phyloP scores from a whole-genome alignment of 2,329 filamentous ascomycete genomes.

The Xylaria multiplex region DNA sequence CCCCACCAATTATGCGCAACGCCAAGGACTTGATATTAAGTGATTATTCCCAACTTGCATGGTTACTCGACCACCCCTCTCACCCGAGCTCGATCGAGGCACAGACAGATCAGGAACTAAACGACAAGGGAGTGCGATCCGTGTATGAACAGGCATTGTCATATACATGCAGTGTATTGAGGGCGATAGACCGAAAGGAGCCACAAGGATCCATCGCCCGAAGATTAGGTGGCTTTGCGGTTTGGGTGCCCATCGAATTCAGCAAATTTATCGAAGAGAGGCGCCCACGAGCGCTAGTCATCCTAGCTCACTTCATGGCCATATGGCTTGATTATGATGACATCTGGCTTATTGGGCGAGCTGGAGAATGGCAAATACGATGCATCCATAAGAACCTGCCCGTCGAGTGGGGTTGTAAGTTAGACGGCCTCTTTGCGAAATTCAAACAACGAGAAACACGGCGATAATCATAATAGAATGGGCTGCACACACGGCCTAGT shows the following conservation, averaged over 20 bases:
- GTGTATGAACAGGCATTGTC: constrained; percentile 50
- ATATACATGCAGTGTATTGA: constrained; percentile 51
- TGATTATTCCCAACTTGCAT: constrained; percentile 48
- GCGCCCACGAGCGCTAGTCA: constrained; percentile 51
- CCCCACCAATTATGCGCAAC: constrained; percentile 47
- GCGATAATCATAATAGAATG: neutral
- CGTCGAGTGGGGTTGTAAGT: constrained; percentile 50
- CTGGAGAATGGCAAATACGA: constrained; percentile 51
- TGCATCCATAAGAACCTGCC: constrained; percentile 51
- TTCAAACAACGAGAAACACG: constrained; percentile 41
- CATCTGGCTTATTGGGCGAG: constrained; percentile 51
- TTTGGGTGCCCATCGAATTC: constrained; percentile 51
- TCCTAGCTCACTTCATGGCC: constrained; percentile 54
- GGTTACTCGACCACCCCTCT: constrained; percentile 50
- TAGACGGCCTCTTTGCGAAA: constrained; percentile 48
- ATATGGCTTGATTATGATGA: constrained; percentile 51
- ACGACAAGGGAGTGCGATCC: constrained; percentile 43
- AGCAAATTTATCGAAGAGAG: constrained; percentile 50
- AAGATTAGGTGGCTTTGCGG: constrained; percentile 51
- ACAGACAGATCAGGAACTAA: constrained; percentile 47
- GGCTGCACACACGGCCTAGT: neutral
- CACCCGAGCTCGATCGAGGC: constrained; percentile 40
- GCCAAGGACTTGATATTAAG: constrained; percentile 47
- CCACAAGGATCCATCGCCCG: constrained; percentile 47
- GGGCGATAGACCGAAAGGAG: constrained; percentile 46